A percentile compares a stretch with the other conserved stretches of the same genome.
phyloP scores from a whole-genome alignment of 1,284 basidiomycete genomes.

The Kalmanozyma brasiliensis region DNA sequence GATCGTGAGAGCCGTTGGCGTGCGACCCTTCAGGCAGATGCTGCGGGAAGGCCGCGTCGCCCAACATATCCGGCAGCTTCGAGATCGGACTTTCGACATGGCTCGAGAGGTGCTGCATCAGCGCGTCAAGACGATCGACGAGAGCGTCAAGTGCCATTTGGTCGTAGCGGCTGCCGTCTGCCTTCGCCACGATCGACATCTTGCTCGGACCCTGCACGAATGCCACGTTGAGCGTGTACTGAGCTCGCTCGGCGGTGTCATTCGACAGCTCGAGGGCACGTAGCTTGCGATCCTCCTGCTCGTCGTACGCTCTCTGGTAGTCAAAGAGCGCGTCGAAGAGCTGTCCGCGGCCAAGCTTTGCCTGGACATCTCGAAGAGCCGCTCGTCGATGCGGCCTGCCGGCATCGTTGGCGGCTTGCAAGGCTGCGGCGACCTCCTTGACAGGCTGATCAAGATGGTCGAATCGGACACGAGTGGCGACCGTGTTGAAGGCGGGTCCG shows the following conservation, averaged over 20 bases:
- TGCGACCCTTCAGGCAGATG: constrained; percentile 4
- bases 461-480: constrained; percentile 51
- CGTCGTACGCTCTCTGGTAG: constrained; percentile 45
- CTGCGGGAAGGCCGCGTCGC: constrained; percentile 10
- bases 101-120: constrained; percentile 27
- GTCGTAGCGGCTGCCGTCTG: constrained; percentile 30
- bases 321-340: constrained; percentile 63
- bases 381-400: constrained; percentile 55
- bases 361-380: constrained; percentile 54
- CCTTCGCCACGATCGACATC: constrained; percentile 49
- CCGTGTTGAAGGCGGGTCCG: constrained; percentile 63
- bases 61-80: constrained; percentile 12
- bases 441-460: constrained; percentile 11
- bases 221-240: constrained; percentile 61
- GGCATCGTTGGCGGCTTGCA: constrained; percentile 52
- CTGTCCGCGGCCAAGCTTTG: constrained; percentile 22
- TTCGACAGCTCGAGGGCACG: constrained; percentile 10
- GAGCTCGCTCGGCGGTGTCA: constrained; percentile 22
- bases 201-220: constrained; percentile 39
- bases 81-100: constrained; percentile 14
- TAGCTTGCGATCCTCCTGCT: constrained; percentile 7
- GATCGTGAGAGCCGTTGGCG: neutral
- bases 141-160: constrained; percentile 13
- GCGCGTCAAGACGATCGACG: constrained; percentile 28
- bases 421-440: constrained; percentile 14